Evolutionary conservation across 192 early-diverging fungal species (phyloP).

Genomic region (Podila horticola): DNA sequence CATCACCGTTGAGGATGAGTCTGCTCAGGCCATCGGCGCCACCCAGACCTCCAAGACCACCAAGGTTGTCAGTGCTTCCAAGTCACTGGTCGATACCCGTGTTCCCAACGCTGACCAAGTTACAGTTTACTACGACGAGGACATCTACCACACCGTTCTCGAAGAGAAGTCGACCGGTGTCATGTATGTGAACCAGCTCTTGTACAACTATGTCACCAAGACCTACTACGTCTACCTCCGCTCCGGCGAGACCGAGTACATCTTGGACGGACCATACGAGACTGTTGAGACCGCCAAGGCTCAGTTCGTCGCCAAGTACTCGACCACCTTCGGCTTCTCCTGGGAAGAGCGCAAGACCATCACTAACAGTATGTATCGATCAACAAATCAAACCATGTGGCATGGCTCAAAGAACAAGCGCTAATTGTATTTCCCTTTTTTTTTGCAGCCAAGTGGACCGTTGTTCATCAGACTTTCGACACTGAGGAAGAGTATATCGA

Average conservation of each 20-base stretch:
- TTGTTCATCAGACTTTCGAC: constrained; percentile 15
- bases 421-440: neutral
- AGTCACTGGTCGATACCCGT: constrained; percentile 18
- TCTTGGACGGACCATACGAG: constrained; percentile 32
- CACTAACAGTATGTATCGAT: constrained; percentile 13
- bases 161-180: constrained; percentile 20
- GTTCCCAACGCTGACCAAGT: constrained; percentile 29
- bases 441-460: constrained; percentile 15
- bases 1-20: constrained; percentile 13
- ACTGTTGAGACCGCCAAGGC: constrained; percentile 27
- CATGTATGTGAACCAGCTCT: constrained; percentile 32
- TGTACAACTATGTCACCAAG: constrained; percentile 33
- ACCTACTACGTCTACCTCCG: constrained; percentile 44
- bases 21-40: neutral
- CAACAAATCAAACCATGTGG: neutral
- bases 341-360: constrained; percentile 27
- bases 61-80: neutral
- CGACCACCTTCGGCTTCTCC: constrained; percentile 20
- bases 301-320: constrained; percentile 23
- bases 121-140: constrained; percentile 13
- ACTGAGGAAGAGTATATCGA: no score
- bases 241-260: constrained; percentile 17
- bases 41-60: neutral
- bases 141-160: constrained; percentile 22
- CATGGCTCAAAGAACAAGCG: neutral